Conservation (phyloP, 306 rosid species). For the Cucumis melo region DNA sequence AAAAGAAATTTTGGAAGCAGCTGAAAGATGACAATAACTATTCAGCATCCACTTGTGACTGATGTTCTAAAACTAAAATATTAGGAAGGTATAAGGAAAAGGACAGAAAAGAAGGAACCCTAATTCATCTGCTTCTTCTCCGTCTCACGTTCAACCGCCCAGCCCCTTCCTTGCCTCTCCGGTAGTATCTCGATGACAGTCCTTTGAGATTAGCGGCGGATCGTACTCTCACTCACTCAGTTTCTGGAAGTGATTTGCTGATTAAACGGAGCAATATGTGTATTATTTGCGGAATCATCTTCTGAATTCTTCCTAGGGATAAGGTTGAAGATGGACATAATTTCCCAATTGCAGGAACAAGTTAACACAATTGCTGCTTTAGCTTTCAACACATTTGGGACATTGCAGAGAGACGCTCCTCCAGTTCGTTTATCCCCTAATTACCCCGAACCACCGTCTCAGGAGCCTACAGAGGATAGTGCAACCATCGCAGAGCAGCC, state of each 20-base stretch:
- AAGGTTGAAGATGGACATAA: slow-evolving; percentile 49
- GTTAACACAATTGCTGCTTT: slow-evolving; percentile 52
- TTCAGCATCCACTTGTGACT: no score
- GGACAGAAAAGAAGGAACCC: no score
- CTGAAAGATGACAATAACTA: no score
- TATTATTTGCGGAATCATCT: not conserved
- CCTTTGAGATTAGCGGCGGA: no score
- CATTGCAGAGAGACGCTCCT: slow-evolving; percentile 86
- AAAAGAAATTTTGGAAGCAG: no score
- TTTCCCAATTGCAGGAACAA: slow-evolving; percentile 84
- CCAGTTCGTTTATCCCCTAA: slow-evolving; percentile 59
- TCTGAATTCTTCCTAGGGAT: not conserved
- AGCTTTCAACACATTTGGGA: slow-evolving; percentile 65
- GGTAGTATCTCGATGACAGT: no score
- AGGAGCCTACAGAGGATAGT: slow-evolving; percentile 40
- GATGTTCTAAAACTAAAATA: no score
- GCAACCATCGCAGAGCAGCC: slow-evolving; percentile 50
- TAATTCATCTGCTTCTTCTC: no score
- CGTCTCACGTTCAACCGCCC: no score
- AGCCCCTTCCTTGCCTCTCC: no score
- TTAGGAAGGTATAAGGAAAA: no score
- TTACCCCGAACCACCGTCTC: slow-evolving; percentile 70
- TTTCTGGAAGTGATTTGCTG: not conserved
- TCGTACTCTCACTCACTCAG: no score
- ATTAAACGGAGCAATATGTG: not conserved